Base-by-base conservation (phyloP, 257 asterid species). In the Solanum megistacrolobum region DNA sequence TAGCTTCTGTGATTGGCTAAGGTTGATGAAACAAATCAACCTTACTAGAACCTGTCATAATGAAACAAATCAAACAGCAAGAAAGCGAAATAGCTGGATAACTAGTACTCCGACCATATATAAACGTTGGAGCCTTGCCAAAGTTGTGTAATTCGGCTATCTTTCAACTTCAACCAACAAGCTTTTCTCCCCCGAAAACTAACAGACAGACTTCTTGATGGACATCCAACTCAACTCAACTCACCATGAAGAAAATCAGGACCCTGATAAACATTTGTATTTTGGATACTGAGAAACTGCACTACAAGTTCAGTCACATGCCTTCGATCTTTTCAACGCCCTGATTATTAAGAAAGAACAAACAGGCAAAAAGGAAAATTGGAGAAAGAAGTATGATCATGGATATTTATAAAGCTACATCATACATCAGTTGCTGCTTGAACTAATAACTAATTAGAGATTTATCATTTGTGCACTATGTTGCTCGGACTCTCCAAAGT, bases 1-100 rank as follows among this genome's bases (percentile, higher is more conserved):
- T 20, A 87, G 86, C 65, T 85, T 55, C 14, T 85, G 58, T 39
- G 89, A 89, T 68, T 84, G 86, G 58, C 87, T 84, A 60, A 89
- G 89, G 65, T 89, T 79, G 65, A 89, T 55, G 81, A 46, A 52
- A 52, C 62, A 55, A 31, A 31, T 27, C 23, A 68, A 68, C 25
- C 62, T 27, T 16, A 27, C 48, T 29, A 84, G 34, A 43, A 76
- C 55, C 89, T 75, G 84, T 72, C 48, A 23, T 5, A 55, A 9
- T 8, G 32, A 55, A 18, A 32, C 10, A 55, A 31, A 52, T 68
- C 23, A 68, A 68, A 83, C n/a, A 31, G 29, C 72, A 55, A 72
- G 31, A 6, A 43, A 12, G 35, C 12, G 0, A 36, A 9, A 75
- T 1, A 27, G 25, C n/a, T 5, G 0, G 62, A 18, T 52, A 52